These are phyloP conservation scores for Neospermospora avenae DNA, from an alignment of 2,329 filamentous ascomycete genomes.

Conservation along the genomic window DNA sequence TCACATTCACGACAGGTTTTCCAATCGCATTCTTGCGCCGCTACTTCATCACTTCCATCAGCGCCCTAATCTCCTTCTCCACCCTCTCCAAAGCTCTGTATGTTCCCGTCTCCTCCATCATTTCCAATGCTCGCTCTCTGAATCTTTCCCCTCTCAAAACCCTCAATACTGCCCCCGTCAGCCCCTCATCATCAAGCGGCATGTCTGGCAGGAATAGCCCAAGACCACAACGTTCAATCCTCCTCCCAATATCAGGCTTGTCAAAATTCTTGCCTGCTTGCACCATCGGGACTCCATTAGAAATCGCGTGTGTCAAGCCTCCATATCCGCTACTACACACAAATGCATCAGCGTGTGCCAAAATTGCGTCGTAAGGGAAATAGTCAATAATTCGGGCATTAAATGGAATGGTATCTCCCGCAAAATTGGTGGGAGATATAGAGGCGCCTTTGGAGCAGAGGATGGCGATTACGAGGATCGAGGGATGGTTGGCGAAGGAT, in stretches of 20 bases:
- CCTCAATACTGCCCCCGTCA: conserved; percentile 1
- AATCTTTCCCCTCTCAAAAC: conserved; percentile 3
- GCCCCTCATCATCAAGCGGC: neutral
- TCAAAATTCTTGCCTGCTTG: conserved; percentile 35
- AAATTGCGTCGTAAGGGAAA: conserved; percentile 36
- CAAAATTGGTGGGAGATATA: neutral
- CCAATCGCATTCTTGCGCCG: no score
- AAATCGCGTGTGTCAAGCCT: conserved; percentile 34
- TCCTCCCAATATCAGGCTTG: conserved; percentile 32
- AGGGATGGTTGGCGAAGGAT: neutral
- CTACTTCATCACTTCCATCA: no score
- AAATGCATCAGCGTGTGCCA: conserved; percentile 35
- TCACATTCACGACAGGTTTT: no score
- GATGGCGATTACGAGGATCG: neutral
- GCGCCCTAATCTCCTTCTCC: no score
- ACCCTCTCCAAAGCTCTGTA: no score
- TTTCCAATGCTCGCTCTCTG: conserved; percentile 1
- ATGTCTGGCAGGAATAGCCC: conserved; percentile 5
- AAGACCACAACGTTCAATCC: conserved; percentile 29
- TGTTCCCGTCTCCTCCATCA: conserved; percentile 5
- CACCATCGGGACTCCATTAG: conserved; percentile 35
- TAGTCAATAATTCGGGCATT: conserved; percentile 36
- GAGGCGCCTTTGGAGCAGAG: neutral
- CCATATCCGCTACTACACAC: conserved; percentile 38
- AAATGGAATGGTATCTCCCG: neutral